A percentile compares a stretch with the other conserved stretches of the same genome.
Conservation (phyloP, 148 eudicot genomes). For the Amaranthus palmeri region DNA sequence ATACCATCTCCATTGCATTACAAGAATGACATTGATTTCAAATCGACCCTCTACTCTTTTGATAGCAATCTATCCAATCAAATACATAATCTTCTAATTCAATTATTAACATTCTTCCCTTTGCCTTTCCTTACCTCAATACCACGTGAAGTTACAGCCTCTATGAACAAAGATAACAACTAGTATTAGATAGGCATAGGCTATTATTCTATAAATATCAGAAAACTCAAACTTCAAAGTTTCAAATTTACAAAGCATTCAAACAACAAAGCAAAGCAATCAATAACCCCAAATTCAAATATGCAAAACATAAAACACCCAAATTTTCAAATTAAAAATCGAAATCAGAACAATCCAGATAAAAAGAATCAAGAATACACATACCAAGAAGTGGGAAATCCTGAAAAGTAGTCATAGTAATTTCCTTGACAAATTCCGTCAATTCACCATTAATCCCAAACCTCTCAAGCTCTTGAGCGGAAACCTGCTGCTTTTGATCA, state of each 20-base stretch:
- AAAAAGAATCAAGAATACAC: neutral
- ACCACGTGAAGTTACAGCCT: neutral
- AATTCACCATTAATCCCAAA: slow-evolving; percentile 82
- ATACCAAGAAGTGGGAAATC: slow-evolving; percentile 78
- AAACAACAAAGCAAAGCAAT: neutral
- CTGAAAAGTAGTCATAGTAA: slow-evolving; percentile 52
- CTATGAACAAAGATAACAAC: neutral
- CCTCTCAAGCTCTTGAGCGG: slow-evolving; percentile 44
- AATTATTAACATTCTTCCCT: neutral
- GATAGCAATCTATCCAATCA: neutral
- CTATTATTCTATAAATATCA: neutral
- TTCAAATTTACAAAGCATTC: neutral
- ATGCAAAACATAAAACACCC: neutral
- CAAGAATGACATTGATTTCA: neutral
- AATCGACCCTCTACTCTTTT: neutral
- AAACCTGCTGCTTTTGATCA: slow-evolving; percentile 10
- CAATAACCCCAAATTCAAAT: slow-evolving; percentile 8
- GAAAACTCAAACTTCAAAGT: neutral
- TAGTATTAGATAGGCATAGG: neutral
- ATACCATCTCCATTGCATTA: neutral
- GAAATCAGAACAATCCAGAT: neutral
- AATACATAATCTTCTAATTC: neutral
- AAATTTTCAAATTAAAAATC: neutral
- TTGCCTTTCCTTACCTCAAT: neutral
- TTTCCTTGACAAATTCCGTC: slow-evolving; percentile 76